Percentiles rank a stretch among this genome's conserved stretches.
These are phyloP conservation scores for Aspergillus hancockii DNA, from an alignment of 495 filamentous ascomycete genomes.

Conservation along the genomic window DNA sequence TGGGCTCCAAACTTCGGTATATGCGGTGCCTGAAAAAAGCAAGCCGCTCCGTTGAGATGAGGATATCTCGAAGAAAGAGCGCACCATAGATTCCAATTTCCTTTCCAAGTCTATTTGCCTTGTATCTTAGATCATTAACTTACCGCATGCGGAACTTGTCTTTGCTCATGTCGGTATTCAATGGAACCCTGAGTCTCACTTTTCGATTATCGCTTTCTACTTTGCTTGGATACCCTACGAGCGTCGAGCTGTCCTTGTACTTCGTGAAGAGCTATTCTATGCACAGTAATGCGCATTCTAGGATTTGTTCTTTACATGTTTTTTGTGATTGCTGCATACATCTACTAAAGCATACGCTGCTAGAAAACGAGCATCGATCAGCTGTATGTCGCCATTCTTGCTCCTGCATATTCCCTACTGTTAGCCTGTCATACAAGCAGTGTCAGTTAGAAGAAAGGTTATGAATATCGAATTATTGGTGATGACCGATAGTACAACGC, in stretches of 20 bases:
- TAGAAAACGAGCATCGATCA: background rate
- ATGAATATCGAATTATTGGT: background rate
- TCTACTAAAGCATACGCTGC: background rate
- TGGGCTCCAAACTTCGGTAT: constrained; percentile 11
- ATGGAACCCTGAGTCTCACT: background rate
- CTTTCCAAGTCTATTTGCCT: too few species aligned
- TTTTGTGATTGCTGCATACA: background rate
- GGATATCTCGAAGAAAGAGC: background rate
- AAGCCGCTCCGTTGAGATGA: constrained; percentile 3
- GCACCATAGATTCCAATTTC: background rate
- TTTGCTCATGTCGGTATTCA: background rate
- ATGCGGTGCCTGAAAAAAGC: background rate
- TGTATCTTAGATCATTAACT: too few species aligned
- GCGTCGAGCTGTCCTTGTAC: background rate
- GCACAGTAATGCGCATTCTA: background rate
- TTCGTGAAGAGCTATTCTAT: background rate
- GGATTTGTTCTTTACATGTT: background rate
- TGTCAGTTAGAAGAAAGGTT: background rate
- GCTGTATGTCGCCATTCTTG: background rate
- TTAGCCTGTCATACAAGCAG: background rate
- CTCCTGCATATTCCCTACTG: background rate
- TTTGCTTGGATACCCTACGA: background rate
- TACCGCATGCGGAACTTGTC: too few species aligned
- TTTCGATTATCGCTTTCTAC: background rate
- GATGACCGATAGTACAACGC: background rate